Evolutionary conservation across 495 filamentous ascomycete species (phyloP), one percentile per base, ranked within the genome.

Genomic region (Bombardia bombarda): DNA sequence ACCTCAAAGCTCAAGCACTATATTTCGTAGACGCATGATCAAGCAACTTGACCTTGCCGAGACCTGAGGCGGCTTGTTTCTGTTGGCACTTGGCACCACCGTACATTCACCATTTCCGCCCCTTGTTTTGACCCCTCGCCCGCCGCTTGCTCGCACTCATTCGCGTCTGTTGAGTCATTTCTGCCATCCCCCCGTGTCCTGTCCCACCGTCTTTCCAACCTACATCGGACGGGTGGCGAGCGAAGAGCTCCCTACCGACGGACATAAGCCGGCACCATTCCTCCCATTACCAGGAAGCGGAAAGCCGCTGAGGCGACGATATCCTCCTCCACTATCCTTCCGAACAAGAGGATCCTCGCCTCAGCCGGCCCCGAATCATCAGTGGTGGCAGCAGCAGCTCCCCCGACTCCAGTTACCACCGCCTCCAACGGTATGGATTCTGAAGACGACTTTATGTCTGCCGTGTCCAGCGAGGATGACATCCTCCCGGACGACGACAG

Each of bases 371-470:
- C 62, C 40, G 60, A 63, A 46, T n/a, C n/a, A n/a, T n/a, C n/a
- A n/a, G n/a, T n/a, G n/a, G n/a, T n/a, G n/a, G n/a, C n/a, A n/a
- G n/a, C n/a, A n/a, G 53, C 67, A 43, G 60, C 65, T 37, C 69
- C 70, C 35, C 75, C 79, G 9, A 61, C 71, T n/a, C 82, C 83
- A 21, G 66, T 74, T 39, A 86, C 79, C 24, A 70, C 70, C 19
- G 53, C 65, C 47, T 67, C 63, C 36, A 66, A 66, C 52, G 80
- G 70, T 14, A 97, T 97, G 92, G 90, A 95, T 58, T 95, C 92
- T 10, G 92, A 97, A 50, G 90, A 97, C 60, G 92, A 97, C 49
- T 89, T 90, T 59, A 86, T 94, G 75, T 93, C 86, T 40, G 80
- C 82, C 45, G 72, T 80, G 50, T 90, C 86, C 13, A 93, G 84